Base-by-base conservation (phyloP, 2,329 filamentous ascomycete species). In the Hymenoscyphus albidus region DNA sequence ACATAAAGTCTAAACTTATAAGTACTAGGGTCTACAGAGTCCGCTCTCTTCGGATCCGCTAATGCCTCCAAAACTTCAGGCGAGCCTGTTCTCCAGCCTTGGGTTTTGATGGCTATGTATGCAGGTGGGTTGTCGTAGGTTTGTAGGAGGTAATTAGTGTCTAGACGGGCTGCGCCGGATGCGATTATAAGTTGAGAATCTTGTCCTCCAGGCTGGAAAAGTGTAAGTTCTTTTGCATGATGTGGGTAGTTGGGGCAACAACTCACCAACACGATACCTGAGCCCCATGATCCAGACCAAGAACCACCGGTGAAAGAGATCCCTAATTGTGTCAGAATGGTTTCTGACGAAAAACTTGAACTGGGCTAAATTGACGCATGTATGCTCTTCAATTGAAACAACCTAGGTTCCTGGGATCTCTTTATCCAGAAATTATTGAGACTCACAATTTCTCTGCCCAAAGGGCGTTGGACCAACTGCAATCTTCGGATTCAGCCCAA, bases 1-100 rank as follows among this genome's bases (percentile, higher is more conserved):
- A 80, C 78, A 64, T 81, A 81, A 69, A 82, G 75, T 66, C 80
- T 78, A 68, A 82, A 82, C 64, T 78, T 79, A 68, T 83, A 83
- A 62, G 62, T 69, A 39, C 67, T 71, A 2, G 73, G 73, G 62
- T 74, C 73, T 10, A 74, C 70, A 16, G 61, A 61, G 58, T 74
- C 72, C 1, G 72, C 71, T 14, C 62, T 22, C 13, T 67, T 62
- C 7, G 73, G 72, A 65, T 73, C 69, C 2, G 68, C 65, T 27
- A 74, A 66, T 39, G 69, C 63, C 18, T 68, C 69, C 9, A 74
- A 62, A 7, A 75, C 48, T 31, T 81, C 78, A 58, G 79, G 77
- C 13, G 80, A 78, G 3, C 80, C 81, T 5, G 80, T 81, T 35
- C 81, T 76, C 67, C 79, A 82, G 61, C 80, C 81, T 13, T 78